Evolutionary conservation across 2,329 filamentous ascomycete genomes (phyloP).

Genomic region (Cadophora malorum): DNA sequence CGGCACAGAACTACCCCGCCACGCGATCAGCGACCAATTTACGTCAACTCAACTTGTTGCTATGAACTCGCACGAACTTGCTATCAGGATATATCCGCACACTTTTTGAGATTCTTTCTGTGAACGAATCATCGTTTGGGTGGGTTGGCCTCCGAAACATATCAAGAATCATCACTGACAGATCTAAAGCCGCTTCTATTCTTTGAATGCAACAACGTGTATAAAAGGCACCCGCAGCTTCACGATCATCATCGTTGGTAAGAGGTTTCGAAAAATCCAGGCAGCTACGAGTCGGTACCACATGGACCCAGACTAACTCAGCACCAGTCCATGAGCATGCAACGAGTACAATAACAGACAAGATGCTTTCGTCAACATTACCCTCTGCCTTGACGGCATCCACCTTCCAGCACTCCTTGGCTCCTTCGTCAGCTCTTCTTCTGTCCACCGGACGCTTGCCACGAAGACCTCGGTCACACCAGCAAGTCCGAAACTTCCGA

Average conservation of each 20-base stretch:
- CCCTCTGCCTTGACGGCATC: constrained; percentile 30
- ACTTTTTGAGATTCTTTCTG: not conserved
- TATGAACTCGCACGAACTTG: constrained; percentile 18
- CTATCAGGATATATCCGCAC: constrained; percentile 14
- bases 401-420: constrained; percentile 23
- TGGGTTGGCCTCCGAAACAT: not conserved
- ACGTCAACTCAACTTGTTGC: not conserved
- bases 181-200: not conserved
- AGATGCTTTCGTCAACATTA: constrained; percentile 41
- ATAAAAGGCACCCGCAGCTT: not conserved
- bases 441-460: constrained; percentile 23
- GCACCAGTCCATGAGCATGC: constrained; percentile 33
- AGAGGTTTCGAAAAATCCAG: not conserved
- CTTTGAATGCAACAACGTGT: not conserved
- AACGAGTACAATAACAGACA: constrained; percentile 28
- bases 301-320: not conserved
- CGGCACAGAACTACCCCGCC: not conserved
- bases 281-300: not conserved
- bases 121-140: not conserved
- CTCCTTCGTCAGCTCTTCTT: constrained; percentile 28
- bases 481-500: constrained; percentile 56
- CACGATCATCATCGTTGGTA: not conserved
- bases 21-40: not conserved
- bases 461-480: constrained; percentile 34
- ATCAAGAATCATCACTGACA: not conserved